Evolutionary conservation across 768 basidiomycete genomes (phyloP), one percentile per base, ranked within the genome.

Genomic region (Leccinum aurantiacum): DNA sequence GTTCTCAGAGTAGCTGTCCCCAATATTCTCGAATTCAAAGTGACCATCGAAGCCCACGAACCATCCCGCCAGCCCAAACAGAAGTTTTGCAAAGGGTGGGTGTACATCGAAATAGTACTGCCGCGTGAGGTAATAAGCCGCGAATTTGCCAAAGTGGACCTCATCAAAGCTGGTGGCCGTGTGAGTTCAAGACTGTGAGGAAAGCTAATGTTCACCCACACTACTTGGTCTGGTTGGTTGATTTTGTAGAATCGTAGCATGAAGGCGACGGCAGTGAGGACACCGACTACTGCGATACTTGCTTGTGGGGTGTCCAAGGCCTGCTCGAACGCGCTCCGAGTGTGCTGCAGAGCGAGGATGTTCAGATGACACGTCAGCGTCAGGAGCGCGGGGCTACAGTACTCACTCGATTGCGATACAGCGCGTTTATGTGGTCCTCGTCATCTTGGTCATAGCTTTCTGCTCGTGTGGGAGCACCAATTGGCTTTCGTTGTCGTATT

Each of bases 51-150:
- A 98, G 10, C 96, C 97, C 31, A 95, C 92, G 59, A 95, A 90
- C 93, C 93, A 98, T 62, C 94, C 97, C 29, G 92, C 91, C 35
- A 97, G 82, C 46, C 89, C 97, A 69, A 96, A 93, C 25, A 99
- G 81, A 61, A 99, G 83, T 74, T 99, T 99, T 46, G 97, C 95
- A 54, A 98, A 85, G 2, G 97, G 97, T 38, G 97, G 97, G 69
- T 99, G 97, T 8, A 99, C 96, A 72, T 99, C 97, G 79, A 99
- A 99, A 77, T 98, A 98, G 79, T 98, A 99, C 75, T 97, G 86
- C 64, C 96, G 84, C 50, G 78, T 78, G 71, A 98, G 87, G 75
- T 99, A 99, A 76, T 94, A 91, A 6, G 92, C 86, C 13, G 97
- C 95, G 72, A 99, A 99, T 75, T 98, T 97, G 62, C 96, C 96